A percentile compares a stretch with the other conserved stretches of the same genome.
Conservation (phyloP, 2,329 filamentous ascomycete species). For the Phaeosphaeriaceae sp. region DNA sequence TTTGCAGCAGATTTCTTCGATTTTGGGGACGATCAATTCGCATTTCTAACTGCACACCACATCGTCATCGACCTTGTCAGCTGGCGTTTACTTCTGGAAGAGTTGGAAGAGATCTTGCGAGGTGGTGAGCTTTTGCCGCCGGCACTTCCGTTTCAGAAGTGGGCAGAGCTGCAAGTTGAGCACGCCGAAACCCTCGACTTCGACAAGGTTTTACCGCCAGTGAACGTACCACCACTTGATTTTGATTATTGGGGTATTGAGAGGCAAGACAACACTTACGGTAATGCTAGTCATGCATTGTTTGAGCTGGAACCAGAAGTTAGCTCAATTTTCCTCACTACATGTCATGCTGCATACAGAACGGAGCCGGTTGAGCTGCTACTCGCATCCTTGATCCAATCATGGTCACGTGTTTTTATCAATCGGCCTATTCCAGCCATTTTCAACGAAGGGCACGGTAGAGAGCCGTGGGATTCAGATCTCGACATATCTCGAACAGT, state of each 20-base stretch:
- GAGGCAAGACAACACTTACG: conserved; percentile 46
- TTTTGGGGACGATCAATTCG: conserved; percentile 35
- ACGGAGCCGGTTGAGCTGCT: conserved; percentile 65
- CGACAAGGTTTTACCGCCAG: conserved; percentile 35
- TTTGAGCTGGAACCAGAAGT: conserved; percentile 40
- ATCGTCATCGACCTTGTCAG: conserved; percentile 56
- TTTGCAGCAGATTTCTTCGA: conserved; percentile 49
- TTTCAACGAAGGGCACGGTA: conserved; percentile 52
- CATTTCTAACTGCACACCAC: conserved; percentile 48
- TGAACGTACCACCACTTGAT: conserved; percentile 41
- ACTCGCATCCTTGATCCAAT: conserved; percentile 64
- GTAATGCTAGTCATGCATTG: conserved; percentile 42
- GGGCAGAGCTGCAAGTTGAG: conserved; percentile 47
- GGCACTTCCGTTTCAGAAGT: conserved; percentile 47
- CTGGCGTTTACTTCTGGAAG: conserved; percentile 56
- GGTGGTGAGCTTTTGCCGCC: conserved; percentile 42
- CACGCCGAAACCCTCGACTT: conserved; percentile 36
- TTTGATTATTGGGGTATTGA: conserved; percentile 52
- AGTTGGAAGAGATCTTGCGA: conserved; percentile 52
- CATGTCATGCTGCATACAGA: conserved; percentile 55
- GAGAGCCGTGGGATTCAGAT: conserved; percentile 51
- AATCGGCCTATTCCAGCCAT: conserved; percentile 62
- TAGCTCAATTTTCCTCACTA: conserved; percentile 35
- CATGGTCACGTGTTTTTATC: conserved; percentile 63
- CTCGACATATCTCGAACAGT: conserved; percentile 66